Conservation (phyloP, 2,329 filamentous ascomycete genomes). For the Cladosporium velox region DNA sequence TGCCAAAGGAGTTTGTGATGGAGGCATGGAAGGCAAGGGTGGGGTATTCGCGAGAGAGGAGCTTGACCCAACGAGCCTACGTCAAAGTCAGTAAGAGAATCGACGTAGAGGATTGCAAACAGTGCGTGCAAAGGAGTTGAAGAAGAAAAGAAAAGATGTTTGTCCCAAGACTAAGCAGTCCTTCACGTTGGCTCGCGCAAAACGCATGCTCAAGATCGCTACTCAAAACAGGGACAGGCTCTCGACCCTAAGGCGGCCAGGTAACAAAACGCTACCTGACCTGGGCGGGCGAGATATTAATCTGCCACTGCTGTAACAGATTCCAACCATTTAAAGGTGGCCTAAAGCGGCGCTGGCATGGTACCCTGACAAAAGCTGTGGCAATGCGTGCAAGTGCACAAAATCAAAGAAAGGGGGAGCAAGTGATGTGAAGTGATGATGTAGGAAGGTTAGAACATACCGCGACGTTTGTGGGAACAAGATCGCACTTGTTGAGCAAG, state of each 20-base stretch:
- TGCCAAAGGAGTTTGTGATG: conserved; percentile 95
- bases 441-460: conserved; percentile 65
- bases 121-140: neutral
- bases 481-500: conserved; percentile 85
- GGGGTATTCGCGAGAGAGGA: conserved; percentile 85
- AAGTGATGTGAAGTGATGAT: conserved; percentile 24
- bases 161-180: conserved; percentile 99
- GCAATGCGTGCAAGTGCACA: conserved; percentile 45
- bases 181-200: conserved; percentile 80
- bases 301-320: conserved; percentile 99
- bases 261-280: conserved; percentile 85
- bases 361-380: conserved; percentile 90
- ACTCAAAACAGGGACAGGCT: conserved; percentile 92
- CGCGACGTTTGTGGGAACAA: conserved; percentile 88
- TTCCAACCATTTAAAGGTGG: conserved; percentile 68
- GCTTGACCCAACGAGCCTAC: conserved; percentile 89
- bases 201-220: conserved; percentile 71
- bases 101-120: neutral
- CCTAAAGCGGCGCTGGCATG: conserved; percentile 57
- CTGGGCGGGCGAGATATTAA: conserved; percentile 70
- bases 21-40: conserved; percentile 93
- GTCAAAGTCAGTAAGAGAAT: conserved; percentile 18
- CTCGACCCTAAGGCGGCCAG: conserved; percentile 67
- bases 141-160: conserved; percentile 58
- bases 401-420: conserved; percentile 28